phyloP scores from a whole-genome alignment of 2,329 filamentous ascomycete genomes.

The Trichoderma lentiforme region DNA sequence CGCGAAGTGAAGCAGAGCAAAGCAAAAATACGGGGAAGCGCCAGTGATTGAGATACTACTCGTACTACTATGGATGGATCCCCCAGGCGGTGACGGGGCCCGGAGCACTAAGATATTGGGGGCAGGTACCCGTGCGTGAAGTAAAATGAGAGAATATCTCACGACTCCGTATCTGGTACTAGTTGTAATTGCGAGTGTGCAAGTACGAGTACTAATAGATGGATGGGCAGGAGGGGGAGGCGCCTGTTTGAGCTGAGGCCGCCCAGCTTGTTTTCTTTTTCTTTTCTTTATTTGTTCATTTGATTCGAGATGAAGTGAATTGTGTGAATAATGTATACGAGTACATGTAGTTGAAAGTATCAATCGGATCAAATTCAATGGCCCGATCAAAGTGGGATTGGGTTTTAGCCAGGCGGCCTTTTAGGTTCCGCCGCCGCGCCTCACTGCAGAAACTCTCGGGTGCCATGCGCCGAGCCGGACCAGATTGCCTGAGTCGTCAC shows the following conservation, averaged over 20 bases:
- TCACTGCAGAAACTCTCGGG: not conserved
- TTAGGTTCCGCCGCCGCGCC: conserved; percentile 7
- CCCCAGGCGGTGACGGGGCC: conserved; percentile 7
- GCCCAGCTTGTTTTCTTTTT: not conserved
- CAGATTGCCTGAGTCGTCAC: conserved; percentile 5
- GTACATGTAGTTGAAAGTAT: not conserved
- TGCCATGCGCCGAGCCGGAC: not conserved
- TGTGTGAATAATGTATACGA: not conserved
- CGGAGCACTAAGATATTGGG: conserved; percentile 1
- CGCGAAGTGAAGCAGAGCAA: not conserved
- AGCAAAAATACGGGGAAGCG: conserved; percentile 1
- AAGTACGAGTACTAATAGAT: not conserved
- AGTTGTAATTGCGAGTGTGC: not conserved
- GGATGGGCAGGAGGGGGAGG: not conserved
- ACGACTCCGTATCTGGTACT: conserved; percentile 1
- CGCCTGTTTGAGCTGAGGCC: not conserved
- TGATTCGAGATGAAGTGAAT: not conserved
- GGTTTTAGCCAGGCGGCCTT: not conserved
- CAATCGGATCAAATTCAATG: not conserved
- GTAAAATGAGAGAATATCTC: conserved; percentile 15
- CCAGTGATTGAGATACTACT: not conserved
- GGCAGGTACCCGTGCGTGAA: conserved; percentile 10
- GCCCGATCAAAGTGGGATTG: not conserved
- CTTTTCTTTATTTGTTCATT: not conserved
- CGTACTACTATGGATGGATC: not conserved